Conservation (phyloP, 2,329 filamentous ascomycete genomes). For the Penicillium sp. region DNA sequence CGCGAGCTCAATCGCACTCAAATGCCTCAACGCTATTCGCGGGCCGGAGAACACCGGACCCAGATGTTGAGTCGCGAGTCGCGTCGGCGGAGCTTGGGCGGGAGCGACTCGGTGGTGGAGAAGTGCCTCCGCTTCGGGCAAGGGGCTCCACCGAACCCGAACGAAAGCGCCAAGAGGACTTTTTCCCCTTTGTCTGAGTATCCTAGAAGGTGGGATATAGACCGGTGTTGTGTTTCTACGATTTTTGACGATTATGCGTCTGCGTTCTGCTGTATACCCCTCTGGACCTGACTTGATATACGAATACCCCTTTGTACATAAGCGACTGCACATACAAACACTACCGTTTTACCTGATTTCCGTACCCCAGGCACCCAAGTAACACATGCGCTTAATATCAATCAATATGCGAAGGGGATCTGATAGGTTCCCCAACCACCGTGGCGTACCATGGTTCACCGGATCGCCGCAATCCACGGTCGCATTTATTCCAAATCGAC, state of each 20-base stretch:
- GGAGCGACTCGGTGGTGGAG: conserved; percentile 12
- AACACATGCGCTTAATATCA: neutral
- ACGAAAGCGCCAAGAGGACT: neutral
- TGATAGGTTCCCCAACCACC: neutral
- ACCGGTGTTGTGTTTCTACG: conserved; percentile 1
- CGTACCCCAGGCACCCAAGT: neutral
- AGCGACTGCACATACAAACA: neutral
- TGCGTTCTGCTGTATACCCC: neutral
- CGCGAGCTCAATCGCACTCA: neutral
- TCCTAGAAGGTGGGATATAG: neutral
- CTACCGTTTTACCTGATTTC: neutral
- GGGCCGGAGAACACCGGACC: conserved; percentile 12
- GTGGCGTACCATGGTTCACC: neutral
- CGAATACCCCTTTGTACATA: neutral
- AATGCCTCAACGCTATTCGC: conserved; percentile 5
- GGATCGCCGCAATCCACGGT: neutral
- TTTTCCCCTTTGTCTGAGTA: neutral
- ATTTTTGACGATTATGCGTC: conserved; percentile 9
- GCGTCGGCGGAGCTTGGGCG: conserved; percentile 5
- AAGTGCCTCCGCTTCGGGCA: conserved; percentile 5
- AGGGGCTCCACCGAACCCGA: neutral
- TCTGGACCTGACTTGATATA: neutral
- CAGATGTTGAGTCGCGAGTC: neutral
- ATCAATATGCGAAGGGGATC: neutral
- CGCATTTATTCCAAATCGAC: neutral